These are phyloP conservation scores for Globisporangium yorkense DNA, from an alignment of 352 stramenopile species.

Conservation along the genomic window DNA sequence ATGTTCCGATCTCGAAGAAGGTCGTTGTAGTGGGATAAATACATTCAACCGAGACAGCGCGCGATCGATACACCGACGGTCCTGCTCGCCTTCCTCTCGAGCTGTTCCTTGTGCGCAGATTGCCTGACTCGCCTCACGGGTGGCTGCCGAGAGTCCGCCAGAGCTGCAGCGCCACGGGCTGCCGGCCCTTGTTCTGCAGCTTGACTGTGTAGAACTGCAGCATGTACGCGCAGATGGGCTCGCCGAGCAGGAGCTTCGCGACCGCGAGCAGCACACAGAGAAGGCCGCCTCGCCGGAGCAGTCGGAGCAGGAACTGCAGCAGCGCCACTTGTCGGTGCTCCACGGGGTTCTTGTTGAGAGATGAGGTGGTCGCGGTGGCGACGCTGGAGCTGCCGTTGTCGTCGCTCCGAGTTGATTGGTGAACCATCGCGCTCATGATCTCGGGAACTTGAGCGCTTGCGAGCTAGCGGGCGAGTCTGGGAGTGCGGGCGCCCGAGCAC, in stretches of 20 bases:
- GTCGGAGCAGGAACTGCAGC: not conserved
- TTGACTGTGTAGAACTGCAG: constrained; percentile 13
- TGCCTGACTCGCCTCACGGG: not conserved
- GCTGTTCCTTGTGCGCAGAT: not conserved
- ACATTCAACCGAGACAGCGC: too few relatives aligned
- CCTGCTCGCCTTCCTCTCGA: too few relatives aligned
- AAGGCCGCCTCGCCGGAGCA: constrained; percentile 2
- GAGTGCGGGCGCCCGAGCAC: not conserved
- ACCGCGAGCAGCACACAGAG: constrained; percentile 8
- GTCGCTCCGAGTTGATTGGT: not conserved
- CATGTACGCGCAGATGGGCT: constrained; percentile 16
- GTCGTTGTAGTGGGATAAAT: too few relatives aligned
- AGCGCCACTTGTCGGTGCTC: not conserved
- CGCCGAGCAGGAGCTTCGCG: constrained; percentile 10
- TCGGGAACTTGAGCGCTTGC: not conserved
- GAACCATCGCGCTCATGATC: not conserved
- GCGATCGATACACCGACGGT: too few relatives aligned
- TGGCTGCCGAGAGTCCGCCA: constrained; percentile 5
- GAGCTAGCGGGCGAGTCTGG: not conserved
- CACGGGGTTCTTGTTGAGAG: not conserved
- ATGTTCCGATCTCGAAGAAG: too few relatives aligned
- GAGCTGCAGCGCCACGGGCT: constrained; percentile 7
- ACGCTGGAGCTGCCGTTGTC: not conserved
- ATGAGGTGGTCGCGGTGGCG: not conserved
- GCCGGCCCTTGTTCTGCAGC: not conserved